Evolutionary conservation across 2,329 filamentous ascomycete species (phyloP), one percentile per base, ranked within the genome.

Genomic region (Fusarium secorum): DNA sequence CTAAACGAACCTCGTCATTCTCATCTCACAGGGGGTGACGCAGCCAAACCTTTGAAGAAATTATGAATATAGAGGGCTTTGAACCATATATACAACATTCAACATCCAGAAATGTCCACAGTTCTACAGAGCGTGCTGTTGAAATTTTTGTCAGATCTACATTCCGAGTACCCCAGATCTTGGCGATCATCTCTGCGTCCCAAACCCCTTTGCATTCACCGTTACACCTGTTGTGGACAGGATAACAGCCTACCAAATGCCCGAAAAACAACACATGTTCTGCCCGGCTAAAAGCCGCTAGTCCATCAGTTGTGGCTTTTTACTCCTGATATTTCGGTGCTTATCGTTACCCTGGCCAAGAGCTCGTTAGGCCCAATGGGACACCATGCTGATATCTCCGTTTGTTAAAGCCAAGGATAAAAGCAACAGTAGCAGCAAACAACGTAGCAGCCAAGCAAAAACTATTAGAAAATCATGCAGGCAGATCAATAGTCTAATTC

Each of bases 71-170:
- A n/a, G n/a, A n/a, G 3, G 11, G 11, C 11, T 49, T 49, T 33
- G 3, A 33, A 33, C 4, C 1, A 33, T 15, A 20, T 8, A 22
- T 6, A 24, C 6, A 20, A 24, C 0, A 14, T 33, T 20, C 2
- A 33, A 2, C 2, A 24, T 20, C 8, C 0, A 3, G 2, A 10
- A 7, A 2, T 13, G 15, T 17, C 2, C 13, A 0, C 13, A 17
- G 14, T 0, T 32, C n/a, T 22, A 18, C n/a, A 4, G 17, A 33
- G 30, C 4, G 17, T 32, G 5, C n/a, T 49, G n/a, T 1, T 22
- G 11, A 32, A 18, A 2, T 24, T 11, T 18, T 11, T 10, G 4
- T 22, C 2, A 18, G 30, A 33, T 33, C n/a, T 33, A 8, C 11
- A 49, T 49, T 33, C n/a, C 0, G 17, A 11, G 17, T 49, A 24